These are phyloP conservation scores for Trichoderma lentiforme DNA, from an alignment of 2,329 filamentous ascomycete genomes.

Conservation along the genomic window DNA sequence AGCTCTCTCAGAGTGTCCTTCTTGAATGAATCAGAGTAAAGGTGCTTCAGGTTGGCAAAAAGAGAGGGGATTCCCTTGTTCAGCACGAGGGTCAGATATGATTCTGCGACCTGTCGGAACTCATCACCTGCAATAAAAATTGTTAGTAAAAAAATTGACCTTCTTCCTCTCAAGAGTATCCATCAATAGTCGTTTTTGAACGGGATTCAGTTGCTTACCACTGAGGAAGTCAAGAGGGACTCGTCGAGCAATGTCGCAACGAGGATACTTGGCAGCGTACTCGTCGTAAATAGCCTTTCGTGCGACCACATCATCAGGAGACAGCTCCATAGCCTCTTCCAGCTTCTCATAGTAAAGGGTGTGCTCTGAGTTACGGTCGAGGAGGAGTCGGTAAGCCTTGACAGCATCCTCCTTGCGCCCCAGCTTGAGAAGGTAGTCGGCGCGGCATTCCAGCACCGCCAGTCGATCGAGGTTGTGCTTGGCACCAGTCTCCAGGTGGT, in stretches of 20 bases:
- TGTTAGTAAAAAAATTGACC: not conserved
- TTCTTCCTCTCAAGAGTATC: not conserved
- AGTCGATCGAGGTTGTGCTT: constrained; percentile 80
- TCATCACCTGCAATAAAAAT: constrained; percentile 57
- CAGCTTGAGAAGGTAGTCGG: constrained; percentile 77
- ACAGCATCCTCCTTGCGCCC: constrained; percentile 75
- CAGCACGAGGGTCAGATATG: constrained; percentile 80
- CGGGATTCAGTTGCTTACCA: constrained; percentile 44
- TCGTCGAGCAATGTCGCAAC: constrained; percentile 79
- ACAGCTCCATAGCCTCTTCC: constrained; percentile 63
- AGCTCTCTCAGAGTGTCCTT: constrained; percentile 71
- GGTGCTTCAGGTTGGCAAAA: constrained; percentile 92
- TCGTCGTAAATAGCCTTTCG: constrained; percentile 70
- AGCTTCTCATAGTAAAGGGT: constrained; percentile 81
- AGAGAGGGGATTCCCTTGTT: constrained; percentile 92
- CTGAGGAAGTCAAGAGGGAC: constrained; percentile 86
- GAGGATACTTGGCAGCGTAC: constrained; percentile 76
- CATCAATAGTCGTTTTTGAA: not conserved
- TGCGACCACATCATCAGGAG: constrained; percentile 55
- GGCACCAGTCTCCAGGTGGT: constrained; percentile 75
- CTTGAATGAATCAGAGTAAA: constrained; percentile 78
- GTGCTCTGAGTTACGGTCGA: constrained; percentile 87
- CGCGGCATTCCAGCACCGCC: constrained; percentile 79
- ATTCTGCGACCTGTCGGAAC: constrained; percentile 73
- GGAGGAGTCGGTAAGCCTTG: constrained; percentile 72